Percentiles rank a stretch among this genome's conserved stretches.
Evolutionary conservation across 108 stramenopile species (phyloP).

Genomic region (Pinguiococcus pyrenoidosus): DNA sequence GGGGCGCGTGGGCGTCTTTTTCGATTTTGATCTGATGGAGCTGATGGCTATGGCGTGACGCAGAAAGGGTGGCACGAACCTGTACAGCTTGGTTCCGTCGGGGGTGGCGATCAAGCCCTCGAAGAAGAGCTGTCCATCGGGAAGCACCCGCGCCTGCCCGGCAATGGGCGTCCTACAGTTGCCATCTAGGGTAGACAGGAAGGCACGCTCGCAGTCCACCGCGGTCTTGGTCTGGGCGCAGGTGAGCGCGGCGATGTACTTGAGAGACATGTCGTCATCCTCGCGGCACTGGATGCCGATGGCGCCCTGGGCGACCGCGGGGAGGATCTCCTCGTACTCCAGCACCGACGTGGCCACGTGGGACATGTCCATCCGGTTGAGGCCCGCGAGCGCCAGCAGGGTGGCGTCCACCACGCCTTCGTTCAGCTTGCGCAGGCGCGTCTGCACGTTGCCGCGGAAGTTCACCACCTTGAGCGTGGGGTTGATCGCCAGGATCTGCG

Average conservation of each 20-base stretch:
- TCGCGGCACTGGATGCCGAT: slow-evolving; percentile 96
- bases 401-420: slow-evolving; percentile 88
- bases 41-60: too few species aligned
- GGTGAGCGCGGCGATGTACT: slow-evolving; percentile 80
- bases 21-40: too few species aligned
- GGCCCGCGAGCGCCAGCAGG: slow-evolving; percentile 90
- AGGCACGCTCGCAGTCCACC: slow-evolving; percentile 95
- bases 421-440: slow-evolving; percentile 93
- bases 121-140: slow-evolving; percentile 30
- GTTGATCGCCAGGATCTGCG: slow-evolving; percentile 80
- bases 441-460: slow-evolving; percentile 98
- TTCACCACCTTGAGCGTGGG: slow-evolving; percentile 91
- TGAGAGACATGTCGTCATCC: slow-evolving; percentile 72
- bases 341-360: slow-evolving; percentile 66
- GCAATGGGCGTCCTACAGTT: slow-evolving; percentile 99
- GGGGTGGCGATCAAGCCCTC: slow-evolving; percentile 35
- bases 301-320: slow-evolving; percentile 97
- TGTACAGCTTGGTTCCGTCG: slow-evolving; percentile 24
- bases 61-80: too few species aligned
- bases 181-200: slow-evolving; percentile 91
- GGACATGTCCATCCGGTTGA: slow-evolving; percentile 94
- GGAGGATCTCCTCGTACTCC: slow-evolving; percentile 86
- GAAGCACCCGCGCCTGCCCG: slow-evolving; percentile 52
- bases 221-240: slow-evolving; percentile 72
- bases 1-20: too few species aligned